A percentile compares a stretch with the other conserved stretches of the same genome.
phyloP scores from a whole-genome alignment of 805 yeast genomes.

The Vanderwaltozyma verrucispora region DNA sequence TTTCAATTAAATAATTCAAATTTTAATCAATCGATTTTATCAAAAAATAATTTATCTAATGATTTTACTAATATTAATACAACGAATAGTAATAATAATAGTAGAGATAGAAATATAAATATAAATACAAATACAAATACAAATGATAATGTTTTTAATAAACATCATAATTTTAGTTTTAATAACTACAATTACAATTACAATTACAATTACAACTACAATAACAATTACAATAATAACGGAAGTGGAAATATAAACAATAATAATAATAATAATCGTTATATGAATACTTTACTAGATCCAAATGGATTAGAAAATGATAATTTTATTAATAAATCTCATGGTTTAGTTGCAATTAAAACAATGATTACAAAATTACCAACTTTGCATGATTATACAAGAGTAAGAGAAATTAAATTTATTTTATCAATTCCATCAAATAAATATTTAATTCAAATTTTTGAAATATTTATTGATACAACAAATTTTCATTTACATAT shows the following conservation, averaged over 20 bases:
- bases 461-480: constrained; percentile 71
- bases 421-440: constrained; percentile 62
- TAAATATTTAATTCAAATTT: constrained; percentile 58
- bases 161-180: too few species aligned
- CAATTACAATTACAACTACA: too few species aligned
- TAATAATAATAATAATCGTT: constrained; percentile 1
- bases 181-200: too few species aligned
- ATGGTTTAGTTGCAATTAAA: constrained; percentile 64
- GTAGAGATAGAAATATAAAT: too few species aligned
- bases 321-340: constrained; percentile 26
- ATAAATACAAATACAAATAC: too few species aligned
- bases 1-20: constrained; percentile 2
- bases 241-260: too few species aligned
- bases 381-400: constrained; percentile 43
- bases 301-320: constrained; percentile 19
- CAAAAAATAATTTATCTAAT: constrained; percentile 2
- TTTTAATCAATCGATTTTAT: not conserved
- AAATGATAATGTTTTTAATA: too few species aligned
- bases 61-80: not conserved
- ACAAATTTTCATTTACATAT: constrained; percentile 53
- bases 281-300: constrained; percentile 39
- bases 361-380: constrained; percentile 52
- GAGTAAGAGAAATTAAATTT: constrained; percentile 58
- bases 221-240: too few species aligned
- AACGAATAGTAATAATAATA: not conserved